phyloP scores from a whole-genome alignment of 345 rosid genomes.

The Trapa bicornis region DNA sequence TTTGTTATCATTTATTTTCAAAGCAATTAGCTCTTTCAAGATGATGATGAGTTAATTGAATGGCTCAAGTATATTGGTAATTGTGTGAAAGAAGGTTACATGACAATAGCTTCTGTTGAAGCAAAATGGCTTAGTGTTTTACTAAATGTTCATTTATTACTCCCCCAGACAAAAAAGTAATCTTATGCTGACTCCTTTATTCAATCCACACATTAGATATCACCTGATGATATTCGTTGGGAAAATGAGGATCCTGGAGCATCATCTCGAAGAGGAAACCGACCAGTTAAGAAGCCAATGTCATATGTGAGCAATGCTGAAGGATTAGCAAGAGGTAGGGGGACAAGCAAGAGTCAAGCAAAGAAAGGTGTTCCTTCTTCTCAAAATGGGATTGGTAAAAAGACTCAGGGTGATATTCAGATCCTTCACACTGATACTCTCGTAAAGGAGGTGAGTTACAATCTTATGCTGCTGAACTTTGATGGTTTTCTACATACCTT shows the following conservation, averaged over 20 bases:
- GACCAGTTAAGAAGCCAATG: constrained; percentile 54
- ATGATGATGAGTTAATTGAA: not conserved
- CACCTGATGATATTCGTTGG: constrained; percentile 89
- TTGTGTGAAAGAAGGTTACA: not conserved
- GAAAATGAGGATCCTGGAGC: constrained; percentile 68
- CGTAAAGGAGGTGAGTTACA: constrained; percentile 64
- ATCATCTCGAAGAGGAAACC: constrained; percentile 58
- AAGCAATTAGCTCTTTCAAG: not conserved
- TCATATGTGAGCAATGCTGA: constrained; percentile 51
- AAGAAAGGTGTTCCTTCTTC: constrained; percentile 46
- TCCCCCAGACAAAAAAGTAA: not conserved
- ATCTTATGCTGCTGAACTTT: not conserved
- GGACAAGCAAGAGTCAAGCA: constrained; percentile 38
- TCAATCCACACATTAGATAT: constrained; percentile 34
- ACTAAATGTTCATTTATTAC: not conserved
- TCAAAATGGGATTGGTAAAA: constrained; percentile 72
- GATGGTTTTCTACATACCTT: not conserved
- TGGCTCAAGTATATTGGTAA: not conserved
- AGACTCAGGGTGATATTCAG: constrained; percentile 73
- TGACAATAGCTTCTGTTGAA: not conserved
- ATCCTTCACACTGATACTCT: constrained; percentile 87
- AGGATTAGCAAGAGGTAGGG: constrained; percentile 82
- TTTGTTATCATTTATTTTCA: too few species aligned
- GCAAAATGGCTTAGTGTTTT: not conserved
- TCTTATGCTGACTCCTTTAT: not conserved